A percentile compares a stretch with the other conserved stretches of the same genome.
These are phyloP conservation scores for Rhinocladiella similis DNA, from an alignment of 2,329 filamentous ascomycete genomes.

Conservation along the genomic window DNA sequence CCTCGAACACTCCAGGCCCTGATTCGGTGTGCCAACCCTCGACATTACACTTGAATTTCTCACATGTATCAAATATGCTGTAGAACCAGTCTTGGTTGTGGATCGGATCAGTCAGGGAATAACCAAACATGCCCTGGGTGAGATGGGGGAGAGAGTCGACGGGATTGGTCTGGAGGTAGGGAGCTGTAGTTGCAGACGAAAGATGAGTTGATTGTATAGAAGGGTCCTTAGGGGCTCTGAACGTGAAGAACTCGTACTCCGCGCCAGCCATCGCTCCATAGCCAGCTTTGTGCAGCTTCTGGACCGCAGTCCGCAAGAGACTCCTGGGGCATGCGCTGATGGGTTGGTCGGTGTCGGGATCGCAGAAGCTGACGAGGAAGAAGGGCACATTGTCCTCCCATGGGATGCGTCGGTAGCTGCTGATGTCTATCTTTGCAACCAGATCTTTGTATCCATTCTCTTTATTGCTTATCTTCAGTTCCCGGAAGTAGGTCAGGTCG, in stretches of 20 bases:
- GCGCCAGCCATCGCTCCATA: conserved; percentile 87
- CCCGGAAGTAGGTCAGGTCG: conserved; percentile 82
- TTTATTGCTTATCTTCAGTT: conserved; percentile 84
- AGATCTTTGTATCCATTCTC: conserved; percentile 88
- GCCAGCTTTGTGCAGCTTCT: conserved; percentile 67
- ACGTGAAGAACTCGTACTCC: conserved; percentile 95
- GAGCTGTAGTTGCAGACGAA: conserved; percentile 68
- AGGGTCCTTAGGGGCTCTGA: conserved; percentile 62
- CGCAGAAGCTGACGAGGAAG: conserved; percentile 79
- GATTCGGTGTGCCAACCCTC: conserved; percentile 97
- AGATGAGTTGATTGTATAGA: conserved; percentile 50
- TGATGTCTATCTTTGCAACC: conserved; percentile 76
- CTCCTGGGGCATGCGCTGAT: conserved; percentile 79
- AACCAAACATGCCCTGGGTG: conserved; percentile 59
- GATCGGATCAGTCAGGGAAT: conserved; percentile 47
- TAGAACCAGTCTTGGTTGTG: conserved; percentile 95
- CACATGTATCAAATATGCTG: conserved; percentile 77
- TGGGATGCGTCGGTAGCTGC: conserved; percentile 77
- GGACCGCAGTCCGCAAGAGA: conserved; percentile 66
- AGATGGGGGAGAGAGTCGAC: conserved; percentile 72
- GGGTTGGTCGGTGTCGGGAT: conserved; percentile 72
- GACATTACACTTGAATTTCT: conserved; percentile 74
- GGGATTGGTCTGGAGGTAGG: conserved; percentile 72
- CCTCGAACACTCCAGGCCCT: conserved; percentile 92
- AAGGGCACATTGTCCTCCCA: conserved; percentile 88